Evolutionary conservation across 225 moss, liverwort and hornwort genomes (phyloP).

Genomic region (Pleurozium schreberi): DNA sequence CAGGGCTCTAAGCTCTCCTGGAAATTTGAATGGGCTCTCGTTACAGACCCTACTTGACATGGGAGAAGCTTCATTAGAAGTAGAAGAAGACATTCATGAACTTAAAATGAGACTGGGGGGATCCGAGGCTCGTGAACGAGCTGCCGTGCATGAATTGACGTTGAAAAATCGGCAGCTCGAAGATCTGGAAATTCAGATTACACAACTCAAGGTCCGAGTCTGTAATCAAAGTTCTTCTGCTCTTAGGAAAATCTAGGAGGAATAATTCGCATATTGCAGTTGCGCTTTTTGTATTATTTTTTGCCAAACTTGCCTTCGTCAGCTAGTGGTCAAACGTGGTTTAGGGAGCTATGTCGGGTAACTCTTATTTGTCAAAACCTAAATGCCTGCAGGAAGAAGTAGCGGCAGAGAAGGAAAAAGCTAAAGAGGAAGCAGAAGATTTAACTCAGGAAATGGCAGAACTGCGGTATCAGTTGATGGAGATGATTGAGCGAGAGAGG

Average conservation of each 20-base stretch:
- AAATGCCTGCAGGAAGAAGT: constrained; percentile 32
- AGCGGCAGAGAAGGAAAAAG: constrained; percentile 30
- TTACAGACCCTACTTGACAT: constrained; percentile 51
- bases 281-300: neutral
- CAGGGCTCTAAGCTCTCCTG: constrained; percentile 16
- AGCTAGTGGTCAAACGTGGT: neutral
- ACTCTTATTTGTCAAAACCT: neutral
- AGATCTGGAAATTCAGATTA: constrained; percentile 11
- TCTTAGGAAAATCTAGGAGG: neutral
- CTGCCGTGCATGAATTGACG: constrained; percentile 16
- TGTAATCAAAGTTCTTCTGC: neutral
- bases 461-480: constrained; percentile 53
- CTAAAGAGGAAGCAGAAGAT: constrained; percentile 55
- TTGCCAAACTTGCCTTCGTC: neutral
- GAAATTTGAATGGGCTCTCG: constrained; percentile 22
- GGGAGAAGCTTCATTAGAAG: constrained; percentile 55
- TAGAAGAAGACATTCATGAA: constrained; percentile 42
- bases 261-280: neutral
- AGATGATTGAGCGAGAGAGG: constrained; percentile 55
- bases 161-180: constrained; percentile 17
- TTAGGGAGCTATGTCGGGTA: neutral
- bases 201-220: constrained; percentile 21
- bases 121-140: constrained; percentile 30
- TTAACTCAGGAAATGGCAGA: constrained; percentile 68
- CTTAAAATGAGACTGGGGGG: constrained; percentile 19